Base-by-base conservation (phyloP, 164 flowering plant species). In the Liquidambar formosana region DNA sequence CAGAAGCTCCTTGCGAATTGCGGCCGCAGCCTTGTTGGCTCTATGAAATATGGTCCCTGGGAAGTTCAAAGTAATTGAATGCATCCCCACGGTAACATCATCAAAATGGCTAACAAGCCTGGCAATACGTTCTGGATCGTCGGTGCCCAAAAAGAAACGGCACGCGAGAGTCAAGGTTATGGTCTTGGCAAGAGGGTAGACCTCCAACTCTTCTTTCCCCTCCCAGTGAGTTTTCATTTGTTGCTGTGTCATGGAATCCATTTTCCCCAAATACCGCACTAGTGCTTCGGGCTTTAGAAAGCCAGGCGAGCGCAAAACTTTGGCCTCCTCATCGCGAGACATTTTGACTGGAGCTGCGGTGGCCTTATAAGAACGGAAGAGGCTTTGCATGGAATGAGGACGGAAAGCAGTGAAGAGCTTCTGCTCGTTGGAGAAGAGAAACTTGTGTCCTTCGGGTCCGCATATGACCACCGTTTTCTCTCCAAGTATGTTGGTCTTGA, bases 351-450 rank as follows among this genome's bases (percentile, higher is more conserved):
- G 63, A 33, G 67, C 57, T 4, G 68, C 51, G 1, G 41, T 2
- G 6, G 41, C 41, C 41, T 76, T 63, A 68, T 76, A 67, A 8
- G 79, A 79, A 0, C 80, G 76, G 67, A 83, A 77, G 41, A 81
- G 58, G 48, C 70, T 74, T 15, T 76, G 78, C 75, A 81, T 72
- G 0, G 87, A 71, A 26, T 72, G 74, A 1, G 81, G 83, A 10
- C 81, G 74, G 68, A 77, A 81, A 0, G 63, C 71, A 21, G 75
- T 74, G 68, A 79, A 69, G 44, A 61, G 64, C 56, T 70, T 78
- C 15, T 74, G 65, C 67, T 83, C 84, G 44, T 77, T 81, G 70
- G 81, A 68, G 74, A 81, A 83, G 59, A 83, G 70, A 58, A 83
- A 77, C 43, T 81, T 83, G 78, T 81, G 74, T 0, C 80, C 86